Evolutionary conservation across 179 eudicot genomes (phyloP).

Genomic region (Actinidia chinensis): DNA sequence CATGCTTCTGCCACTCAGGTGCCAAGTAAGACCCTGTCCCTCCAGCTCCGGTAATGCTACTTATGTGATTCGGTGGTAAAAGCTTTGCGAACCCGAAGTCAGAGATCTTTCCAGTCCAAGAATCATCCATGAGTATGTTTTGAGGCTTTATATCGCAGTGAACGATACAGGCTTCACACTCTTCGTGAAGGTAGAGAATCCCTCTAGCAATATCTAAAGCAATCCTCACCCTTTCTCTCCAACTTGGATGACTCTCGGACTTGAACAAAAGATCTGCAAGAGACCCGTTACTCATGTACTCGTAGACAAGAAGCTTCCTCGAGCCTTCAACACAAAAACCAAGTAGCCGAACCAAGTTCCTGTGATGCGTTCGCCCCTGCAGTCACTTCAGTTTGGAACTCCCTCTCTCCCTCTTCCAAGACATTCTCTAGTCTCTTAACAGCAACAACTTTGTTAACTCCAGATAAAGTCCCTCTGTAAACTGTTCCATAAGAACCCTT

Average conservation of each 20-base stretch:
- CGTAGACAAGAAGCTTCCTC: slow-evolving; percentile 34
- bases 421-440: slow-evolving; percentile 34
- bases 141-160: slow-evolving; percentile 39
- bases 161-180: slow-evolving; percentile 32
- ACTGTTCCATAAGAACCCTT: slow-evolving; percentile 31
- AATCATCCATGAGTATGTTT: slow-evolving; percentile 35
- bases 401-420: slow-evolving; percentile 32
- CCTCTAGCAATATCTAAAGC: slow-evolving; percentile 31
- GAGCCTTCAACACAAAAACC: slow-evolving; percentile 37
- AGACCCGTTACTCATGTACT: slow-evolving; percentile 36
- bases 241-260: slow-evolving; percentile 13
- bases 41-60: no score
- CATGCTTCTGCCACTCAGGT: slow-evolving; percentile 1
- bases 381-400: slow-evolving; percentile 32
- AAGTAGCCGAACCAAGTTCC: slow-evolving; percentile 30
- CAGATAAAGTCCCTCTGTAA: slow-evolving; percentile 25
- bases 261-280: slow-evolving; percentile 27
- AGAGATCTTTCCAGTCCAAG: slow-evolving; percentile 36
- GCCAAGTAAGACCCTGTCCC: neutral
- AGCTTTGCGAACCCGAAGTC: slow-evolving; percentile 14
- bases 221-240: slow-evolving; percentile 29
- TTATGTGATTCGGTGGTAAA: no score
- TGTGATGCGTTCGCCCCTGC: slow-evolving; percentile 35
- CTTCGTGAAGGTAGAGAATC: slow-evolving; percentile 35
- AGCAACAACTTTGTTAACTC: slow-evolving; percentile 22